These are phyloP conservation scores for Earliella scabrosa DNA, from an alignment of 1,284 basidiomycete genomes.

Conservation along the genomic window DNA sequence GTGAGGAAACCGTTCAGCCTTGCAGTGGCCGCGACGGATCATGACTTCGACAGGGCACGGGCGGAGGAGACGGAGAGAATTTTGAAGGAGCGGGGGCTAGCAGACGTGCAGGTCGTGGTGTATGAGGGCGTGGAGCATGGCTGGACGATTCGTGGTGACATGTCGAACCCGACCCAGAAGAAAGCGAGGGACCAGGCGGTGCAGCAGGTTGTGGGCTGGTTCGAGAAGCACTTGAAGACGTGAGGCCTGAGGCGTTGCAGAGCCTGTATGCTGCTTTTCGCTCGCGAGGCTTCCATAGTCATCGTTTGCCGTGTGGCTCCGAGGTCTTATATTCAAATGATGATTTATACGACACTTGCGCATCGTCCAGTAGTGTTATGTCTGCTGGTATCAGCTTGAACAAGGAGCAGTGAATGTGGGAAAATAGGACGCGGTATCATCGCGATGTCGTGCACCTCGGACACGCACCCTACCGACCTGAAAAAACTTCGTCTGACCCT, in stretches of 20 bases:
- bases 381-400: too few species aligned
- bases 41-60: constrained; percentile 8
- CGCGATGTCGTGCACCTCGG: too few species aligned
- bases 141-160: constrained; percentile 25
- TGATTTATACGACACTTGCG: constrained; percentile 13
- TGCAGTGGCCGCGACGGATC: constrained; percentile 21
- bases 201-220: constrained; percentile 27
- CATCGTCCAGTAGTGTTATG: too few species aligned
- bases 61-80: constrained; percentile 25
- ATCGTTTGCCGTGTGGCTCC: too few species aligned
- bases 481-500: too few species aligned
- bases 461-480: too few species aligned
- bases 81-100: constrained; percentile 20
- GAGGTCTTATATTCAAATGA: too few species aligned
- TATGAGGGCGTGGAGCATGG: constrained; percentile 30
- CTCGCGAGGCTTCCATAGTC: too few species aligned
- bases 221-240: constrained; percentile 22
- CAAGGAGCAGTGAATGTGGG: too few species aligned
- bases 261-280: too few species aligned
- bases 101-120: constrained; percentile 27
- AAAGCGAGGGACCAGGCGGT: constrained; percentile 26
- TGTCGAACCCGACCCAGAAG: constrained; percentile 23
- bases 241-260: too few species aligned
- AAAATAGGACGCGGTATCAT: too few species aligned
- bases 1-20: constrained; percentile 27